Base-by-base conservation (phyloP, 2,329 filamentous ascomycete species). In the Colletotrichum chrysophilum region DNA sequence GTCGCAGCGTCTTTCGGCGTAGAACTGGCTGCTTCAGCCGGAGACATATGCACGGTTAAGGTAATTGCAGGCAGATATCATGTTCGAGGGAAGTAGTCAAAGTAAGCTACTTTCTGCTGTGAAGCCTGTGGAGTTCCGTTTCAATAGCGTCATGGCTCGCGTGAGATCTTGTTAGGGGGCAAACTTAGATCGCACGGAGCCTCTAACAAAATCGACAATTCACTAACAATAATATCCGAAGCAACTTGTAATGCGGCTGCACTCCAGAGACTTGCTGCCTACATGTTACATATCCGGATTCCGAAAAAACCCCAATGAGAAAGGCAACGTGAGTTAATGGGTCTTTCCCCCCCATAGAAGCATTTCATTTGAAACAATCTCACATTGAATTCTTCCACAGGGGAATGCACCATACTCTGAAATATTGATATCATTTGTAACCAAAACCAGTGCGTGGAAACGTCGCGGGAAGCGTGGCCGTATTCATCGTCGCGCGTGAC, bases 331-430 rank as follows among this genome's bases (percentile, higher is more conserved):
- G 18, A 21, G 43, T 48, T 6, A 7, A 4, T 2, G 5, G 3
- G 5, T 43, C 43, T n/a, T 10, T 12, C 10, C 18, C 18, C 10
- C 38, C 18, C 1, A 48, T 48, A 1, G 10, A n/a, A 48, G 38
- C 38, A 21, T 12, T n/a, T 43, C 9, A 43, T 43, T 43, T 10
- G 1, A 10, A 18, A 43, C 0, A 3, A 43, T n/a, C 18, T 43
- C 38, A n/a, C 18, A 43, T 43, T n/a, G 0, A 0, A 43, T 21
- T 48, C 10, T 12, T 48, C 10, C 4, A 12, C 0, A 1, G 18
- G 3, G 10, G 10, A 48, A 21, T 2, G 18, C 43, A 48, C 43
- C 43, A 2, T 48, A n/a, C 10, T 4, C 18, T 4, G 3, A 48
- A 12, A 7, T 9, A 21, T 48, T 21, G n/a, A 21, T 21, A 21